Evolutionary conservation across 805 yeast species (phyloP), one percentile per base, ranked within the genome.

Genomic region (Suhomyces sp.): DNA sequence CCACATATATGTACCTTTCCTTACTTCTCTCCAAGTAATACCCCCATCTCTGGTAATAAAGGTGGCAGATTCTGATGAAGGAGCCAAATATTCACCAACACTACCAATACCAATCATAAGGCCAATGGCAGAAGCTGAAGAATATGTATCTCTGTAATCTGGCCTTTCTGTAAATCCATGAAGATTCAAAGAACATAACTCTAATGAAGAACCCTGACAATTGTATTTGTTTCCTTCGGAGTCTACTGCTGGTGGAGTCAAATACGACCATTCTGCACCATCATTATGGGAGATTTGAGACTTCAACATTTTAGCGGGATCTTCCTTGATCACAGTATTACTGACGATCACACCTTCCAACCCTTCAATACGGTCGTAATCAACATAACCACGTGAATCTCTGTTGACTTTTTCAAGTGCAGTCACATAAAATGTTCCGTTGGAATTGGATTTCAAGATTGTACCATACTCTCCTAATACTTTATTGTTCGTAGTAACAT

Each of bases 21-120:
- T 70, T 19, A 91, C 66, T 58, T 87, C 95, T 33, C 60, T 76
- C 98, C 98, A 93, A 3, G 88, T 74, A 11, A 79, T 63, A 39
- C 98, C 98, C 2, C 93, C 98, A 61, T 93, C 98, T n/a, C 74
- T 68, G 3, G 95, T 79, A 42, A 93, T 60, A 53, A 76, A 93
- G 0, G 96, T 86, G 2, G 83, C 68, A 1, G 82, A 73, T 31
- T 79, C 76, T 3, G 71, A 67, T 25, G 61, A 57, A 6, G 75
- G 60, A 4, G 60, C 63, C 35, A 91, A 63, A 6, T 48, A 42
- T 19, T 70, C 74, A 5, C 97, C 98, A 33, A 88, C 96, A 53
- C 84, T 88, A 19, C 98, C 98, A n/a, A 84, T 77, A n/a, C 84
- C 97, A 46, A 93, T 68, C 73, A 91, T 62, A 63, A 88, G 63